Percentiles rank a stretch among this genome's conserved stretches.
phyloP scores from a whole-genome alignment of 164 flowering plant species.

The Dillenia suffruticosa region DNA sequence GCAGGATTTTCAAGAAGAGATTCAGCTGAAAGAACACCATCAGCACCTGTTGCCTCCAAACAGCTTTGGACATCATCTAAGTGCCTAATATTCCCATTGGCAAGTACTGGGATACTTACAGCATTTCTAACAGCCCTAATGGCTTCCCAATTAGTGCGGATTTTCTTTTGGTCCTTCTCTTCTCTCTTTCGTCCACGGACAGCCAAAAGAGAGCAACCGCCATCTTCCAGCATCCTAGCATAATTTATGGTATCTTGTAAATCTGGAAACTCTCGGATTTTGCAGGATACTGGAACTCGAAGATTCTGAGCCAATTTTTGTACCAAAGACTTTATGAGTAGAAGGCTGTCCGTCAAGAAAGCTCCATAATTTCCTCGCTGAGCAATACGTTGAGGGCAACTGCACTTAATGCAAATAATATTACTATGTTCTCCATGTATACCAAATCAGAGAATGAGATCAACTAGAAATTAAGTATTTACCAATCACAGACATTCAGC shows the following conservation, averaged over 20 bases:
- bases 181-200: slow-evolving; percentile 96
- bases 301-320: slow-evolving; percentile 66
- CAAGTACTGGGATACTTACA: slow-evolving; percentile 86
- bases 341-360: slow-evolving; percentile 92
- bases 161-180: slow-evolving; percentile 81
- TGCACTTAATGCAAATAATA: slow-evolving; percentile 16
- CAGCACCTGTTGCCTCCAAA: slow-evolving; percentile 73
- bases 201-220: slow-evolving; percentile 92
- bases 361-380: slow-evolving; percentile 92
- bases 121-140: slow-evolving; percentile 75
- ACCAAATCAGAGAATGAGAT: background rate
- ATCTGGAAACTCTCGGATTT: slow-evolving; percentile 79
- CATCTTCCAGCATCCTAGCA: slow-evolving; percentile 97
- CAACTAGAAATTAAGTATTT: no score
- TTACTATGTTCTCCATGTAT: background rate
- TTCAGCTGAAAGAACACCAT: slow-evolving; percentile 97
- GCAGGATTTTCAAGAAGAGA: slow-evolving; percentile 96
- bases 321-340: slow-evolving; percentile 75
- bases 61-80: slow-evolving; percentile 69
- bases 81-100: slow-evolving; percentile 89
- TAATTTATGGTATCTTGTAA: slow-evolving; percentile 73
- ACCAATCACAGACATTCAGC: no score
- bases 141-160: slow-evolving; percentile 78
- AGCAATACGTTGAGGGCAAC: slow-evolving; percentile 98
- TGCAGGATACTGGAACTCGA: slow-evolving; percentile 90